Evolutionary conservation across 129 eudicot genomes (phyloP).

Genomic region (Helichrysum umbraculigerum): DNA sequence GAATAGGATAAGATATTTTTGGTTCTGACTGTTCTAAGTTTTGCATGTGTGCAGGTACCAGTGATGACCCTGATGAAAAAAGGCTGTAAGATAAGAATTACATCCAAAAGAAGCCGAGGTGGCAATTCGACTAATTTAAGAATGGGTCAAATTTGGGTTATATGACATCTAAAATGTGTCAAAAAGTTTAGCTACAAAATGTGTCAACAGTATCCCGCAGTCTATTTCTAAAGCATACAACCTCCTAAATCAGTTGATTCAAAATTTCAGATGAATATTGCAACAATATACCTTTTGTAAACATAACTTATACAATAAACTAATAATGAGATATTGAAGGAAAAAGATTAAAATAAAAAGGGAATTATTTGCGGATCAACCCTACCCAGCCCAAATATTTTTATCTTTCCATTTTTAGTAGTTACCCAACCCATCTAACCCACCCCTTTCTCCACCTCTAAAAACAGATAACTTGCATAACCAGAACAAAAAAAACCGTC

Average conservation of each 20-base stretch:
- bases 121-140: not conserved
- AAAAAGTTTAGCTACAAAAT: not conserved
- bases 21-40: conserved; percentile 24
- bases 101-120: not conserved
- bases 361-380: not conserved
- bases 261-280: not conserved
- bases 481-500: conserved; percentile 4
- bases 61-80: conserved; percentile 36
- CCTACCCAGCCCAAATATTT: not conserved
- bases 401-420: not conserved
- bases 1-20: conserved; percentile 33
- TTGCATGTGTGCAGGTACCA: conserved; percentile 14
- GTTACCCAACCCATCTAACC: not conserved
- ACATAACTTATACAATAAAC: not conserved
- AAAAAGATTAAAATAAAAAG: not conserved
- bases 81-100: not conserved
- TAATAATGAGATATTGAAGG: not conserved
- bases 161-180: not conserved
- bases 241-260: not conserved
- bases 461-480: not conserved
- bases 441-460: not conserved
- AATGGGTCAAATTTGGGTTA: not conserved
- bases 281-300: not conserved
- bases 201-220: not conserved
- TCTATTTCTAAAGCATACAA: not conserved